Evolutionary conservation across 169 alveolate genomes (phyloP), one percentile per base, ranked within the genome.

Genomic region (Babesia divergens): DNA sequence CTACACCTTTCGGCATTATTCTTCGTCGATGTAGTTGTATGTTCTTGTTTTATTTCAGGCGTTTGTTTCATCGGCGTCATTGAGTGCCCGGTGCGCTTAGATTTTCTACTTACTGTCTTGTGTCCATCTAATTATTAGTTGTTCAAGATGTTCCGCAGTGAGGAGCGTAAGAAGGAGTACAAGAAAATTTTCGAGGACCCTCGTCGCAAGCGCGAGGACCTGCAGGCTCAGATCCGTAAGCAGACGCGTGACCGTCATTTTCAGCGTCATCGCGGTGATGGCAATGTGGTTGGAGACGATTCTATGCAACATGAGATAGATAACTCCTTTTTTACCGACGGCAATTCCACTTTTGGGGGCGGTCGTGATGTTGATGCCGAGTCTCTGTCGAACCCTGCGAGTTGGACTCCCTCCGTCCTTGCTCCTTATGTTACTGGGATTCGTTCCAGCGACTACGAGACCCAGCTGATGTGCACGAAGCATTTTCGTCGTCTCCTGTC

Each of bases 401-500:
- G 50, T 49, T 69, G 90, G 84, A 53, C 92, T 4, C 88, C 88
- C 24, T 35, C 81, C 43, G 89, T 80, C 8, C 72, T 87, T 14
- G 86, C 84, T 18, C 84, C 86, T 40, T 79, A 80, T 55, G 90
- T 84, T 28, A 81, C 85, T 49, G 94, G 94, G 6, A 67, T 91
- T 49, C 82, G 89, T 75, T 86, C 94, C 18, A 24, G 67, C 22
- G 94, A 91, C 65, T 91, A 81, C 83, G 80, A 81, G 59, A 91
- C 91, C 5, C 95, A 91, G 74, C 68, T 91, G 60, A 79, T 56
- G 62, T 86, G 93, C 62, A 91, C 97, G 26, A 90, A 93, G 69
- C 96, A 95, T 56, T 83, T 96, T 76, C 91, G 99, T 31, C 93
- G 93, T 55, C 90, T 96, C 18, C 90, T 97, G 64, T 94, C 98